Percentiles rank a stretch among this genome's conserved stretches.
These are phyloP conservation scores for Sporisorium exsertum DNA, from an alignment of 1,284 basidiomycete genomes.

Conservation along the genomic window DNA sequence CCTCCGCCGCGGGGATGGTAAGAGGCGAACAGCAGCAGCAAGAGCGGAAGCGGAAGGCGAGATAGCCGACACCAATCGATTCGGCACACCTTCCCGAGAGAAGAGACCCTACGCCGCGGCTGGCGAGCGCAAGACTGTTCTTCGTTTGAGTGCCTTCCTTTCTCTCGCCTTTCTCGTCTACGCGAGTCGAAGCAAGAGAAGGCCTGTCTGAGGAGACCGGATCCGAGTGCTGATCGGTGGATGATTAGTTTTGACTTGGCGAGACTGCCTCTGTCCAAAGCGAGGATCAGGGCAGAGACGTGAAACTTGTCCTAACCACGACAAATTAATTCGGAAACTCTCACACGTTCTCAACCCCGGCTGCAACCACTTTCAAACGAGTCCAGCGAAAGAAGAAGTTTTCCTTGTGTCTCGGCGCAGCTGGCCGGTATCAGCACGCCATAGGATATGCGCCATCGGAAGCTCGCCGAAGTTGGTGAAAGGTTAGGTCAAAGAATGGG, in stretches of 20 bases:
- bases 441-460: neutral
- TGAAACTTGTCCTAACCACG: no score
- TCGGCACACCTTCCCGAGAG: slow-evolving; percentile 1
- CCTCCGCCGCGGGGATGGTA: neutral
- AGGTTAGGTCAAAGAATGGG: neutral
- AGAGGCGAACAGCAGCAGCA: neutral
- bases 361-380: neutral
- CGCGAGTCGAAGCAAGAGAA: neutral
- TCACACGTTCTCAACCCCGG: neutral
- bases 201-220: neutral
- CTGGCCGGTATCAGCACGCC: neutral
- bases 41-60: neutral
- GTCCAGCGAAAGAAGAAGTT: neutral
- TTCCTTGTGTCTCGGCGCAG: neutral
- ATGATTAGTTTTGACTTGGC: neutral
- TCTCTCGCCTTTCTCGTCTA: neutral
- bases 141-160: no score
- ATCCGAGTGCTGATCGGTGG: slow-evolving; percentile 1
- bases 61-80: neutral
- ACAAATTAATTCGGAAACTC: no score
- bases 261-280: neutral
- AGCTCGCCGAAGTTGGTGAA: no score
- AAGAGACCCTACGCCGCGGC: neutral
- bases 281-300: slow-evolving; percentile 1
- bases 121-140: no score